Evolutionary conservation across 169 alveolate species (phyloP).

Genomic region (Plasmodium yoelii): DNA sequence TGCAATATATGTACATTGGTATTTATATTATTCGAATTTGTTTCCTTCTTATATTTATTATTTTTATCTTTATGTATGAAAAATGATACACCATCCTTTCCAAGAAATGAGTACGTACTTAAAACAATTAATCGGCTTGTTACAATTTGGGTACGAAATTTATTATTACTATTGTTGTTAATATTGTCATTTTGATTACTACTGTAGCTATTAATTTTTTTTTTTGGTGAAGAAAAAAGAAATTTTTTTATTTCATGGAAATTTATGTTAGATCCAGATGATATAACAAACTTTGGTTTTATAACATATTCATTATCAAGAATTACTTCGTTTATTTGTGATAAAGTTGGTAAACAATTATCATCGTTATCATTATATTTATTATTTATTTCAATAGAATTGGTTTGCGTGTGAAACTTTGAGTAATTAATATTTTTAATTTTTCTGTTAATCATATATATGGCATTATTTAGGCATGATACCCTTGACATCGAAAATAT

Average conservation of each 20-base stretch:
- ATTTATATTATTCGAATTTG: background rate
- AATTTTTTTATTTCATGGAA: slow-evolving; percentile 45
- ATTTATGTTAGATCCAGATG: slow-evolving; percentile 63
- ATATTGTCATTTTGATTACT: background rate
- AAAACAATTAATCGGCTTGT: slow-evolving; percentile 41
- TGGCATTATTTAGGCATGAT: slow-evolving; percentile 48
- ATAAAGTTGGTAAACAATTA: background rate
- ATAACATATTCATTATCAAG: slow-evolving; percentile 45
- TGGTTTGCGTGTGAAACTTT: background rate
- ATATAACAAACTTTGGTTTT: slow-evolving; percentile 57
- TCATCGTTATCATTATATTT: background rate
- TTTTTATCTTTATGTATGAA: slow-evolving; percentile 59
- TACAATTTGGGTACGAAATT: slow-evolving; percentile 6
- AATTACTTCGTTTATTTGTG: slow-evolving; percentile 25
- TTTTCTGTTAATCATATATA: slow-evolving; percentile 69
- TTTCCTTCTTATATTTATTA: slow-evolving; percentile 4
- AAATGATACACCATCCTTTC: slow-evolving; percentile 50
- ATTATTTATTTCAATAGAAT: background rate
- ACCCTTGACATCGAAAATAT: slow-evolving; percentile 57
- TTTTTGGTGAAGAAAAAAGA: background rate
- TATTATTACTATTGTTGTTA: background rate
- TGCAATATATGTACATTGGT: slow-evolving; percentile 40
- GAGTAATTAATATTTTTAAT: slow-evolving; percentile 23
- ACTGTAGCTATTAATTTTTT: no score
- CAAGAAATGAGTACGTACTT: slow-evolving; percentile 56